phyloP scores from a whole-genome alignment of 2,329 filamentous ascomycete species.

The Alternaria sp. region DNA sequence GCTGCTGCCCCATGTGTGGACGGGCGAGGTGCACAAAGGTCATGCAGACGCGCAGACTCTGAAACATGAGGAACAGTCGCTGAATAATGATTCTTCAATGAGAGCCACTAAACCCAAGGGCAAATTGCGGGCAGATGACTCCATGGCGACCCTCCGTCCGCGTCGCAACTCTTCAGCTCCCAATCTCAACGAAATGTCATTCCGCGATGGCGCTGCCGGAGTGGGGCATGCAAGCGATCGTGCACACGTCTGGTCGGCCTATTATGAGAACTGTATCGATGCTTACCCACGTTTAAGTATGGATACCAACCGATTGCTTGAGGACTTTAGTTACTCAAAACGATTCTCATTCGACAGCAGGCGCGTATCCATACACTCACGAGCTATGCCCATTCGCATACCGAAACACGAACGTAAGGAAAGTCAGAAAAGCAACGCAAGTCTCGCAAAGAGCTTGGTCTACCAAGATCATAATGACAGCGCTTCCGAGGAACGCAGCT shows the following conservation, averaged over 20 bases:
- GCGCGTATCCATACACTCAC: conserved; percentile 24
- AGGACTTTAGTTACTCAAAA: conserved; percentile 26
- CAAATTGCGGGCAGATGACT: conserved; percentile 28
- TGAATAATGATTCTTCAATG: neutral
- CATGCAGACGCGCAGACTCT: neutral
- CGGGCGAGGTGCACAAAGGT: conserved; percentile 18
- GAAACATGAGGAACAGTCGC: neutral
- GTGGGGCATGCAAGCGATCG: conserved; percentile 24
- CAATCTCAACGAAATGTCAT: conserved; percentile 21
- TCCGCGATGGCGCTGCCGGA: conserved; percentile 24
- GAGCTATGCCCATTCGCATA: conserved; percentile 21
- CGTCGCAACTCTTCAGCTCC: conserved; percentile 35
- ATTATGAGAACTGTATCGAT: conserved; percentile 48
- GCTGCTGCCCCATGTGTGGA: conserved; percentile 53
- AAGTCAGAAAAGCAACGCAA: conserved; percentile 32
- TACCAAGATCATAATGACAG: conserved; percentile 24
- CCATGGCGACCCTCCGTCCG: conserved; percentile 38
- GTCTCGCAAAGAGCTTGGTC: conserved; percentile 28
- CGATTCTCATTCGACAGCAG: conserved; percentile 34
- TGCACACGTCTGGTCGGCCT: conserved; percentile 47
- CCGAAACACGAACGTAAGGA: conserved; percentile 30
- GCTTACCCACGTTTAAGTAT: conserved; percentile 37
- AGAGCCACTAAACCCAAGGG: conserved; percentile 19
- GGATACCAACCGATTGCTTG: conserved; percentile 21
- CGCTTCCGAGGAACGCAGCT: conserved; percentile 34